Evolutionary conservation across 352 stramenopile genomes (phyloP), one percentile per base, ranked within the genome.

Genomic region (Globisporangium lucens): DNA sequence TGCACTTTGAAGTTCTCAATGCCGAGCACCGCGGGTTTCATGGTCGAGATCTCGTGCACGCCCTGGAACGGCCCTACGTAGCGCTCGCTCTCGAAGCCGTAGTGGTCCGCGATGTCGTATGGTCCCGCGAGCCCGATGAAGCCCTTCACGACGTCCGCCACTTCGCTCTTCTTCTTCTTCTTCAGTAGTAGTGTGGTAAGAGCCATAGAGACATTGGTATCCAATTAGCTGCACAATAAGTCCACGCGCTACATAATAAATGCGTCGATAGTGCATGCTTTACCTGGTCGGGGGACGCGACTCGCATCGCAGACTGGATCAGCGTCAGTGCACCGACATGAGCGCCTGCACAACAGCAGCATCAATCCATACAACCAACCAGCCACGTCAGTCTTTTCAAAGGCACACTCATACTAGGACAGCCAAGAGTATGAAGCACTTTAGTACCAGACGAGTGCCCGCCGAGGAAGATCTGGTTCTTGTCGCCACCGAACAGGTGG

Each of bases 91-190:
- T 91, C 85, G 63, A 89, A 92, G 12, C 72, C 60, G 65, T 91
- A 94, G 69, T 94, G 85, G 33, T 94, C 85, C 2, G 71, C 73
- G 58, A 94, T 91, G 66, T 94, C 82, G 65, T 89, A 94, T 22
- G 82, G 82, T 10, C 75, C 82, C 3, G 80, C 70, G 24, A 91
- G 74, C 2, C 83, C 82, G n/a, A 92, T 86, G 64, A 92, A 91
- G 46, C 76, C 79, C 29, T 68, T 66, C 27, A 91, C 75, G 36
- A 77, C 72, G 12, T 67, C 62, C 30, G 51, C 71, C 5, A 82
- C 65, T 55, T 83, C 75, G 61, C 73, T 75, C 43, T 61, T 58
- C 65, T 72, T 76, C 47, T 46, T 43, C 22, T 61, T 43, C 27
- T 33, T 22, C 36, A 41, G 9, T 41, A 20, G 12, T 24, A 24